Evolutionary conservation across 2,329 filamentous ascomycete genomes (phyloP), one percentile per base, ranked within the genome.

Genomic region (Lanzia echinophila): DNA sequence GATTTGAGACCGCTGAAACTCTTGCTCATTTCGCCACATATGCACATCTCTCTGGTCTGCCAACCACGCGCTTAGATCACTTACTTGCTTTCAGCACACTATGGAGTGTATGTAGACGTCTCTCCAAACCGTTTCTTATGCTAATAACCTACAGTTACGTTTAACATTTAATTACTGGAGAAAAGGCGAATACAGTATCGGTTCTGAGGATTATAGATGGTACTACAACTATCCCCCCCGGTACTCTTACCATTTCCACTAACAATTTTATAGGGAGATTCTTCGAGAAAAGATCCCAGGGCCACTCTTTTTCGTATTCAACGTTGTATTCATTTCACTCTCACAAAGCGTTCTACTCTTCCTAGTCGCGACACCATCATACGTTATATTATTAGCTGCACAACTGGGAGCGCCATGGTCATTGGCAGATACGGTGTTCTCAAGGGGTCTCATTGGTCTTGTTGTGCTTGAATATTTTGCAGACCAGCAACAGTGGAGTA

Each of bases 81-180:
- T 75, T 91, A 32, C 75, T 90, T 55, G 72, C 83, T 1, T 83
- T 89, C 63, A 87, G 83, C 48, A 71, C 79, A 1, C 63, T 91
- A 8, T 99, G 94, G 94, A 88, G 87, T 70, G 87, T 90, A 73
- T 71, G 86, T 67, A 22, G 10, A 15, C 19, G 3, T 31, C 20
- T 19, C 3, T 31, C 20, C 15, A 38, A 39, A 17, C 24, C 28
- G 20, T 17, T 34, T 46, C 59, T 61, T 46, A 6, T 59, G 24
- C 41, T 28, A 31, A 45, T 15, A 47, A 19, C 11, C 20, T 20
- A 19, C 61, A 90, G 88, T 68, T 74, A 55, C 87, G 94, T 11
- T 75, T 99, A 71, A 97, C 92, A 2, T 97, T 82, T 76, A 99
- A 99, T 72, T 99, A 96, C 73, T 96, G 88, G 85, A 86, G 94